Evolutionary conservation across 2,329 filamentous ascomycete genomes (phyloP).

Genomic region (Epichloe amarillans): DNA sequence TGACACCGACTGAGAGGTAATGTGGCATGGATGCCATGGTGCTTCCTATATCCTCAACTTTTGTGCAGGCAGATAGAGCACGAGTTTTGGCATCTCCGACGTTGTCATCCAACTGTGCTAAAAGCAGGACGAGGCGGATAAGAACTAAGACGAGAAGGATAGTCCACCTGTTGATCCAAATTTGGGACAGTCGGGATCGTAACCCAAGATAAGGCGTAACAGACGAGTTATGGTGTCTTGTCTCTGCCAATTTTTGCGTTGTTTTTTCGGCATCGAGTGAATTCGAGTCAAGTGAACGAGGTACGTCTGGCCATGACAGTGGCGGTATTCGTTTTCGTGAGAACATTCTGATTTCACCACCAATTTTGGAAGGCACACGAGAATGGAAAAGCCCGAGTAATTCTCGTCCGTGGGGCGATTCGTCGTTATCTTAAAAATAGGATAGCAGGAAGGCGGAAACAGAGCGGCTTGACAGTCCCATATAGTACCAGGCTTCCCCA

Average conservation of each 20-base stretch:
- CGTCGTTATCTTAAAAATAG: background rate
- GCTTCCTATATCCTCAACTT: conserved; percentile 85
- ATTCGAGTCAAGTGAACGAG: conserved; percentile 16
- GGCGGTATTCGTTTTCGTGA: background rate
- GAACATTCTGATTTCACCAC: background rate
- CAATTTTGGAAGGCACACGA: too few species aligned
- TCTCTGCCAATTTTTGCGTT: conserved; percentile 8
- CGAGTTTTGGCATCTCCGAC: conserved; percentile 64
- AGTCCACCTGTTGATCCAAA: conserved; percentile 98
- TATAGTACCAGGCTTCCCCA: background rate
- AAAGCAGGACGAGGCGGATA: conserved; percentile 63
- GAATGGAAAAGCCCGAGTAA: too few species aligned
- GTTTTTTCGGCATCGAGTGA: conserved; percentile 22
- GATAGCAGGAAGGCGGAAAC: background rate
- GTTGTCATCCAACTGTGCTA: conserved; percentile 58
- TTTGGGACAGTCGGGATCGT: conserved; percentile 77
- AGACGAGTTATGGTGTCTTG: conserved; percentile 24
- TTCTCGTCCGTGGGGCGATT: too few species aligned
- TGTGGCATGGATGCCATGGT: conserved; percentile 97
- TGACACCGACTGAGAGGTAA: conserved; percentile 81
- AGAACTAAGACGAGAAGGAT: conserved; percentile 78
- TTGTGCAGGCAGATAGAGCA: conserved; percentile 78
- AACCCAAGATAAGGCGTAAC: conserved; percentile 88
- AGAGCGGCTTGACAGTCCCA: background rate
- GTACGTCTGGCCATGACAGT: background rate